Base-by-base conservation (phyloP, 371 early-diverging fungal genomes). In the Mortierella sp. region DNA sequence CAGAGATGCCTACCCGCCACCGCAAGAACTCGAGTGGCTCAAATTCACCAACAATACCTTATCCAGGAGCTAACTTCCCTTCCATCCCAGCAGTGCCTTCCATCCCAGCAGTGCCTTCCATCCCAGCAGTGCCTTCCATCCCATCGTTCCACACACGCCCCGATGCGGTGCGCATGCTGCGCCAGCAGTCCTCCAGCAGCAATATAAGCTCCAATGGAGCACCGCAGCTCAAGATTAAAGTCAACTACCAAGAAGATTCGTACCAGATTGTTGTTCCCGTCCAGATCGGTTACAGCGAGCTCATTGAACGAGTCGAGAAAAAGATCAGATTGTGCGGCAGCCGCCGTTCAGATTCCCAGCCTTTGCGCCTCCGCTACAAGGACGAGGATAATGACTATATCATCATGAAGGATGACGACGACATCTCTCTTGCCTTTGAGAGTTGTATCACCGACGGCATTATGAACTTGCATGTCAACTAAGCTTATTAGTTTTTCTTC, bases 331-430 rank as follows among this genome's bases (percentile, higher is more conserved):
- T 96, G n/a, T 92, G 95, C 37, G 93, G 93, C 9, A 84, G 85
- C 66, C 85, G 82, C 19, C 61, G 83, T 45, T 47, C 85, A 49
- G 85, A 89, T 60, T 74, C 86, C 15, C 60, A 81, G 73, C 68
- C 86, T n/a, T 70, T 97, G 28, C 88, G 92, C 45, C 88, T 97
- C 51, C 91, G 93, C 68, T 98, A 97, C 81, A 90, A 89, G 75
- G 97, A 98, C 78, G 97, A 97, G 83, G 97, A 97, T 71, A 93
- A 94, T 42, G 97, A 98, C 76, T 87, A 89, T 70, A 91, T 97
- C 34, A 91, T 91, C 35, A 92, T 98, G 75, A 92, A 92, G 70
- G 92, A 91, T 12, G 95, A 97, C 72, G 97, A 96, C 42, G 99
- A 98, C 79, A 93, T 98, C 19, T 91, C 88, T 54, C 85, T 97